Percentiles rank a stretch among this genome's conserved stretches.
Conservation (phyloP, 2,329 filamentous ascomycete species). For the Diplocarpon rosae region DNA sequence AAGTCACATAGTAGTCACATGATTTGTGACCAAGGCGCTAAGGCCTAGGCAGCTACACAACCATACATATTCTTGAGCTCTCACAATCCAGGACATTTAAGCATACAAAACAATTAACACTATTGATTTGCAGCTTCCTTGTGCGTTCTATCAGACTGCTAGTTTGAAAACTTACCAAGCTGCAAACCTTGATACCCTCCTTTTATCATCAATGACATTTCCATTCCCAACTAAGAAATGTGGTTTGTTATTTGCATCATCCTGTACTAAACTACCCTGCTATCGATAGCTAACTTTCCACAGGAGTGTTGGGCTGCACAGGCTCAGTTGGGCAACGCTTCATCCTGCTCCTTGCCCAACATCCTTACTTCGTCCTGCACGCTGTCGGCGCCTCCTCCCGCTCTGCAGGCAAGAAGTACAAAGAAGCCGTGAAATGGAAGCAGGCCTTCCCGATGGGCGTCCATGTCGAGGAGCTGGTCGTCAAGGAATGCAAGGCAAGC, state of each 20-base stretch:
- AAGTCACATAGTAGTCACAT: no score
- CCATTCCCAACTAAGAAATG: conserved; percentile 46
- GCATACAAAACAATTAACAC: no score
- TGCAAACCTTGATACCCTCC: no score
- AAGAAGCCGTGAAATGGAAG: conserved; percentile 92
- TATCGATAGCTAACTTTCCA: conserved; percentile 4
- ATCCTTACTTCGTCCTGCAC: conserved; percentile 77
- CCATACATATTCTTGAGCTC: no score
- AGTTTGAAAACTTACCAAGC: no score
- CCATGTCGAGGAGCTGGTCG: conserved; percentile 65
- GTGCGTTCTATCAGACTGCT: no score
- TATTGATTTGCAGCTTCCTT: no score
- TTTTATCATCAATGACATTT: conserved; percentile 8
- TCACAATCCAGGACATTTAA: no score
- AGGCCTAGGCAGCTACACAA: no score
- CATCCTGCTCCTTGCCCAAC: conserved; percentile 79
- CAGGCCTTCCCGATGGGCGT: conserved; percentile 74
- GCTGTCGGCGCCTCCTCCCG: conserved; percentile 82
- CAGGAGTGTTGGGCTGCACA: conserved; percentile 77
- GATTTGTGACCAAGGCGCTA: no score
- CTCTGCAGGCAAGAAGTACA: conserved; percentile 88
- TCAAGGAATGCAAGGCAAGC: conserved; percentile 72
- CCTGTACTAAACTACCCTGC: conserved; percentile 6
- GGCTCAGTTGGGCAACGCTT: conserved; percentile 94
- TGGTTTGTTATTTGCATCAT: conserved; percentile 20